Evolutionary conservation across 176 grass and related monocot species (phyloP).

Genomic region (Themeda triandra): DNA sequence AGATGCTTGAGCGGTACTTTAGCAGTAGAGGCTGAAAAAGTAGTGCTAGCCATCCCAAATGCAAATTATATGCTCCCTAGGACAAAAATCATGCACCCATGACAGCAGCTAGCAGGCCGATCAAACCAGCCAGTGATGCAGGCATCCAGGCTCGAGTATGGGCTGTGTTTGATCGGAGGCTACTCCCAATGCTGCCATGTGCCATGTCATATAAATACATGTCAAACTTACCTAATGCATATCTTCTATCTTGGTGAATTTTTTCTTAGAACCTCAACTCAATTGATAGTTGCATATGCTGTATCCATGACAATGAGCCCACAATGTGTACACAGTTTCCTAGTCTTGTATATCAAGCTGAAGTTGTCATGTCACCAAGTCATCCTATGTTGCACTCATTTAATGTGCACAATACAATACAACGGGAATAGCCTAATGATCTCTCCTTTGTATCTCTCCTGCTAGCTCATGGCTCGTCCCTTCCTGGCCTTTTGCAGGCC

Average conservation of each 20-base stretch:
- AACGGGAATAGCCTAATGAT: no score
- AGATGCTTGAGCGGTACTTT: no score
- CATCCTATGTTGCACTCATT: no score
- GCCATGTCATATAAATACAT: neutral
- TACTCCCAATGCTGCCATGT: neutral
- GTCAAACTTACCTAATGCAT: neutral
- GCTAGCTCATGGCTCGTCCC: no score
- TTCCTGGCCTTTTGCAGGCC: no score
- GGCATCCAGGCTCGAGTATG: neutral
- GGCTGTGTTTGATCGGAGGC: neutral
- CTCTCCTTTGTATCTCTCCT: no score
- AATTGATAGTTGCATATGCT: neutral
- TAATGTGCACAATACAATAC: no score
- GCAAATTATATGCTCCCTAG: neutral
- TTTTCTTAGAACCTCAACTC: neutral
- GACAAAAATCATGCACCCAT: neutral
- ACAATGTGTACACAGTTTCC: no score
- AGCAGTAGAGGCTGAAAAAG: neutral
- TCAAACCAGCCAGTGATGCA: neutral
- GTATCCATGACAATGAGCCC: neutral
- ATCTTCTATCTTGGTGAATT: neutral
- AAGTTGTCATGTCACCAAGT: no score
- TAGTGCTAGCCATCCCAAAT: neutral
- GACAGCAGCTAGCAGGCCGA: neutral
- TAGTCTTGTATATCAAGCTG: no score